phyloP scores from a whole-genome alignment of 2,329 filamentous ascomycete species.

The Cladosporium colombiae region DNA sequence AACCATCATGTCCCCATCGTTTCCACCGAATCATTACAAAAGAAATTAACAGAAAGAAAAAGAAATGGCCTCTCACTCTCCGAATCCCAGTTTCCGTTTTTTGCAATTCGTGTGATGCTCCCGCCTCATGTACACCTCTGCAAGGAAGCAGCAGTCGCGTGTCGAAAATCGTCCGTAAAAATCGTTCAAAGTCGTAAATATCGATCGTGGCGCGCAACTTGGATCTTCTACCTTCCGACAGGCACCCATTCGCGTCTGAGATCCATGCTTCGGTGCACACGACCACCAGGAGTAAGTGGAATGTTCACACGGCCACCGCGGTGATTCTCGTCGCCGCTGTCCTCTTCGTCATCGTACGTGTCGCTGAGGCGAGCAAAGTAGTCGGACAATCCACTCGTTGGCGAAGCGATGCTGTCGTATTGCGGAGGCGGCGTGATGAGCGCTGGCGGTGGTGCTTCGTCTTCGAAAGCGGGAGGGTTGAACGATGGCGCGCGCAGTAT shows the following conservation, averaged over 20 bases:
- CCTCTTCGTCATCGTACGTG: conserved; percentile 52
- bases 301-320: conserved; percentile 51
- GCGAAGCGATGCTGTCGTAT: conserved; percentile 78
- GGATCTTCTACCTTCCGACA: conserved; percentile 22
- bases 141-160: not conserved
- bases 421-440: conserved; percentile 79
- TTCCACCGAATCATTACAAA: not conserved
- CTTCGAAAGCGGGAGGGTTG: conserved; percentile 84
- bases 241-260: conserved; percentile 52
- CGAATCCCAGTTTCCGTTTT: not conserved
- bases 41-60: not conserved
- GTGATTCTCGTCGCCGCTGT: conserved; percentile 33
- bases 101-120: not conserved
- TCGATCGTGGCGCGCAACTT: not conserved
- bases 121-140: not conserved
- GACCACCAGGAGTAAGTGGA: conserved; percentile 63
- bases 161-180: not conserved
- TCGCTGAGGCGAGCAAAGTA: conserved; percentile 82
- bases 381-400: conserved; percentile 70
- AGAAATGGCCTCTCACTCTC: not conserved
- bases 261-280: conserved; percentile 66
- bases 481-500: conserved; percentile 80
- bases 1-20: not conserved
- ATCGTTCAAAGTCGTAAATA: not conserved
- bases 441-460: conserved; percentile 73